A percentile compares a stretch with the other conserved stretches of the same genome.
Evolutionary conservation across 202 grass and related monocot species (phyloP).

Genomic region (Dendrocalamus latiflorus): DNA sequence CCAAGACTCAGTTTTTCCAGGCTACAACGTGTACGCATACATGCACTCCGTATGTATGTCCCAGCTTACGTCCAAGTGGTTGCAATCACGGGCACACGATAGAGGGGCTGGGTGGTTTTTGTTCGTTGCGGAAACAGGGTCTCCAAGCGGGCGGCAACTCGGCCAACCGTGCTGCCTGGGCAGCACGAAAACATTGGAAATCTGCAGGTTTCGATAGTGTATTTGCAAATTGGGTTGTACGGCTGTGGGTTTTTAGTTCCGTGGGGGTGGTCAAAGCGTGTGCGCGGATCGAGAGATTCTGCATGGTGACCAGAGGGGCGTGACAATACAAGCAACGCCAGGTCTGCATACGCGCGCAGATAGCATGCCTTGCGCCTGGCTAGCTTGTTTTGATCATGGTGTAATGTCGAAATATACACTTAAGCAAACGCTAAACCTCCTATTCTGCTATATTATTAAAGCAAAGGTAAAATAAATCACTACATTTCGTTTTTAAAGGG

Average conservation of each 20-base stretch:
- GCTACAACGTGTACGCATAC: no score
- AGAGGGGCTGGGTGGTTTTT: no score
- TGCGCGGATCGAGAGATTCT: conserved; percentile 16
- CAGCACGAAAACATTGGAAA: neutral
- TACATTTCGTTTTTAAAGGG: no score
- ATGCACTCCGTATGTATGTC: no score
- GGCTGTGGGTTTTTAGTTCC: neutral
- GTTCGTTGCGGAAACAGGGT: neutral
- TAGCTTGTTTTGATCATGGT: neutral
- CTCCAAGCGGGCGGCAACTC: neutral
- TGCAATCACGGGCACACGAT: no score
- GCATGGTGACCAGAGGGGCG: neutral
- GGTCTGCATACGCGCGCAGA: neutral
- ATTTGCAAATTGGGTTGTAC: neutral
- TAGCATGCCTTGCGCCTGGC: no score
- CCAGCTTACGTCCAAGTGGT: no score
- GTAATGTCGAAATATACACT: neutral
- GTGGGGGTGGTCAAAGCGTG: neutral
- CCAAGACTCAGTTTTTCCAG: no score
- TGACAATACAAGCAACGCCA: neutral
- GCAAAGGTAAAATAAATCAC: no score
- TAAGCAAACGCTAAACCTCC: no score
- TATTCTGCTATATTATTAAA: no score
- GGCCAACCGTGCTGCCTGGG: neutral
- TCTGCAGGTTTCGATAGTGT: neutral